phyloP scores from a whole-genome alignment of 2,329 filamentous ascomycete species.

The Ambrosiella beaveri region DNA sequence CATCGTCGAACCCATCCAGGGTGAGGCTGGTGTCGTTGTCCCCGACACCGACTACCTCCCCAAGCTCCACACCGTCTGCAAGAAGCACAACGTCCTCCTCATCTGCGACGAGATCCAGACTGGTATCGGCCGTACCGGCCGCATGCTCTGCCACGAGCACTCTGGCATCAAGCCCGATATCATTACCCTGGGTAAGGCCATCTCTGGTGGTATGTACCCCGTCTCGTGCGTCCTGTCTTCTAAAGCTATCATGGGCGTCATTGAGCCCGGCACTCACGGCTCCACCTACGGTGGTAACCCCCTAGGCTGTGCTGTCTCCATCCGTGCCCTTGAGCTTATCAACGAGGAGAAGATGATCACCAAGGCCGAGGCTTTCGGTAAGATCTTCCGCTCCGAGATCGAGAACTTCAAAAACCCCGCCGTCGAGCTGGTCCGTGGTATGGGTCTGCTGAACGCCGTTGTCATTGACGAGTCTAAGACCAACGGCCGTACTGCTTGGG shows the following conservation, averaged over 20 bases:
- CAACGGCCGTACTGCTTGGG: conserved; percentile 79
- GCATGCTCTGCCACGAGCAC: conserved; percentile 90
- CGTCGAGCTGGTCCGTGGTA: conserved; percentile 70
- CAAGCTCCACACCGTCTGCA: conserved; percentile 69
- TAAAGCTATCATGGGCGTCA: conserved; percentile 84
- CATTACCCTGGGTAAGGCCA: conserved; percentile 88
- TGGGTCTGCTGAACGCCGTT: conserved; percentile 87
- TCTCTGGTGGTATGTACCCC: conserved; percentile 98
- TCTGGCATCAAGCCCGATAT: conserved; percentile 88
- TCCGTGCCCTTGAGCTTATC: conserved; percentile 84
- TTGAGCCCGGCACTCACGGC: conserved; percentile 92
- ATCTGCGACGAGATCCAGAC: conserved; percentile 99
- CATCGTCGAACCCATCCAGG: conserved; percentile 91
- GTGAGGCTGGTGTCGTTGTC: conserved; percentile 91
- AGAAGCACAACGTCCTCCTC: conserved; percentile 84
- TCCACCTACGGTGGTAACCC: conserved; percentile 98
- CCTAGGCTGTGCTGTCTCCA: conserved; percentile 84
- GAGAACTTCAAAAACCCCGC: conserved; percentile 59
- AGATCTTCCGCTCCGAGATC: conserved; percentile 67
- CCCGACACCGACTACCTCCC: conserved; percentile 77
- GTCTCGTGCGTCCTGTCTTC: conserved; percentile 80
- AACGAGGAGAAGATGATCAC: conserved; percentile 79
- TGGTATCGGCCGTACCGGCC: conserved; percentile 85
- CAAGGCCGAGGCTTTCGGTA: conserved; percentile 63
- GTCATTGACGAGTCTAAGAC: conserved; percentile 85